A percentile compares a stretch with the other conserved stretches of the same genome.
phyloP scores from a whole-genome alignment of 2,329 filamentous ascomycete species.

The Penicillium sp. region DNA sequence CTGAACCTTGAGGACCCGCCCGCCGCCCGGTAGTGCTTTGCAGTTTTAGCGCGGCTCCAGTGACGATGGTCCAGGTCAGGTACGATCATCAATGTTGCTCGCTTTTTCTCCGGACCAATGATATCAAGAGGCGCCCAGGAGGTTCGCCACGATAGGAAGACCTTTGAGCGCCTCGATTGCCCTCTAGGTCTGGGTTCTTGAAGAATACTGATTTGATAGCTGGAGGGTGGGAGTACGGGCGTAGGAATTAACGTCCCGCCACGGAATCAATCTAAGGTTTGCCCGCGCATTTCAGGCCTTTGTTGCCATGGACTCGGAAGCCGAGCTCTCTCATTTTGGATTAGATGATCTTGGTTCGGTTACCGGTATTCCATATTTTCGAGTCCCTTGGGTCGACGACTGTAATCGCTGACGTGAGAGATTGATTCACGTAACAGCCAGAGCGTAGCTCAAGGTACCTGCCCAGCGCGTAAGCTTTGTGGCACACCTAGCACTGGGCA shows the following conservation, averaged over 20 bases:
- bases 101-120: neutral
- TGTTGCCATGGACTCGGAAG: no score
- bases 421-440: no score
- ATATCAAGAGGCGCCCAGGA: neutral
- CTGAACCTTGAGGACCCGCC: conserved; percentile 13
- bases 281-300: no score
- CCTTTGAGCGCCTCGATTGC: neutral
- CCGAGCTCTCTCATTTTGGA: no score
- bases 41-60: neutral
- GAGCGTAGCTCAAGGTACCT: no score
- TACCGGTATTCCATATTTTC: no score
- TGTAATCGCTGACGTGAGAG: no score
- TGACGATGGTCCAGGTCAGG: neutral
- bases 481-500: no score
- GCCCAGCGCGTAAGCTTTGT: no score
- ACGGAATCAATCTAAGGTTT: neutral
- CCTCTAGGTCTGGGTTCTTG: neutral
- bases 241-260: neutral
- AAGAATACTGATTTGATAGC: neutral
- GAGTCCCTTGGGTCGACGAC: no score
- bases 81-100: neutral
- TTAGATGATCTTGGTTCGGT: no score
- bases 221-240: no score
- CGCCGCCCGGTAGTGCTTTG: conserved; percentile 2
- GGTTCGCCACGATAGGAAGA: neutral